These are phyloP conservation scores for Diaporthe aspalathi DNA, from an alignment of 2,329 filamentous ascomycete species.

Conservation along the genomic window DNA sequence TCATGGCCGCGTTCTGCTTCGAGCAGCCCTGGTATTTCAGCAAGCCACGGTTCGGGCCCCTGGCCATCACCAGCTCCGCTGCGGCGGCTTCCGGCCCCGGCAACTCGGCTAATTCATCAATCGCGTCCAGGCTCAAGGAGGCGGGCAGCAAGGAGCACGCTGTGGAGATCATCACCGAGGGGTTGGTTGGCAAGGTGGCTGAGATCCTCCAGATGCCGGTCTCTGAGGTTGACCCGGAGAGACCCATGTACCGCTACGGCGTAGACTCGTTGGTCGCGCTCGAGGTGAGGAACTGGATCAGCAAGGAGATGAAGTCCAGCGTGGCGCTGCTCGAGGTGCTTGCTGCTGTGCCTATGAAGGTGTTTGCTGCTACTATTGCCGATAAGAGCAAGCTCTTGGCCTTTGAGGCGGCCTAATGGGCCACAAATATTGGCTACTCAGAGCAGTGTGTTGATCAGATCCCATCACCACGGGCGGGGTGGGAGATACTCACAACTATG, in stretches of 20 bases:
- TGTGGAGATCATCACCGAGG: slow-evolving; percentile 32
- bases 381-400: no score
- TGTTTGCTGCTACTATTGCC: slow-evolving; percentile 34
- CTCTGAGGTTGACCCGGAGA: slow-evolving; percentile 29
- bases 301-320: slow-evolving; percentile 32
- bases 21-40: slow-evolving; percentile 28
- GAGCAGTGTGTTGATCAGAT: no score
- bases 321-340: slow-evolving; percentile 33
- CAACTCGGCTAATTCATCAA: not conserved
- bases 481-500: no score
- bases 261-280: slow-evolving; percentile 37
- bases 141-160: slow-evolving; percentile 22
- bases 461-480: no score
- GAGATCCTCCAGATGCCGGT: slow-evolving; percentile 36
- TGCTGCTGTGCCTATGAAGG: slow-evolving; percentile 31
- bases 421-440: no score
- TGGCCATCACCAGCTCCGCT: slow-evolving; percentile 16
- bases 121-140: slow-evolving; percentile 30
- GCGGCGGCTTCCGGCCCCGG: not conserved
- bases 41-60: slow-evolving; percentile 31
- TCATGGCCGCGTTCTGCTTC: slow-evolving; percentile 32
- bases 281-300: slow-evolving; percentile 38
- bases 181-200: slow-evolving; percentile 32
- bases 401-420: no score
- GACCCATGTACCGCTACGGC: slow-evolving; percentile 35